phyloP scores from a whole-genome alignment of 2,329 filamentous ascomycete species.

The Phialophora tarda region DNA sequence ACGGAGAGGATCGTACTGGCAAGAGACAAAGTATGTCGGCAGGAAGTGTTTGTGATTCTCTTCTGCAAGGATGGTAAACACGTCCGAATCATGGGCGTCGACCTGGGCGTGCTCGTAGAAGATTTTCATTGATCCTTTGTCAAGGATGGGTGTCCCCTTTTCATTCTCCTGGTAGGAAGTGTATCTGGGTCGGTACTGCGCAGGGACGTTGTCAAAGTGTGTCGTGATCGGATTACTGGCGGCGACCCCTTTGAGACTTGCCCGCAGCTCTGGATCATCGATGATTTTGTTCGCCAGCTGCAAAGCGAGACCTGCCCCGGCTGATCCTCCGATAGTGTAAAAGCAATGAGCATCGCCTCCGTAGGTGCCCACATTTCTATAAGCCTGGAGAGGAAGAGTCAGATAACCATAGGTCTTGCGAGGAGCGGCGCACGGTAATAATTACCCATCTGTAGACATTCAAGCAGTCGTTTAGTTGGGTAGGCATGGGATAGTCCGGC shows the following conservation, averaged over 20 bases:
- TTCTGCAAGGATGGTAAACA: background rate
- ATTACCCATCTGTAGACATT: background rate
- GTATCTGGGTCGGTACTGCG: background rate
- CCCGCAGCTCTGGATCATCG: background rate
- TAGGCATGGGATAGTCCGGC: background rate
- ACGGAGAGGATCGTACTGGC: background rate
- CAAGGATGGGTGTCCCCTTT: background rate
- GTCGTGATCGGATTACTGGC: background rate
- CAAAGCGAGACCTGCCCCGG: background rate
- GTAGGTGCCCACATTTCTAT: background rate
- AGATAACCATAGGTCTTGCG: background rate
- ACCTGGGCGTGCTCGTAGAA: background rate
- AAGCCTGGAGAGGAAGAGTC: background rate
- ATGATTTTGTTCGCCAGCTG: background rate
- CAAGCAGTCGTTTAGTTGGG: background rate
- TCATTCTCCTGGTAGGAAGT: background rate
- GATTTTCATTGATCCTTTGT: constrained; percentile 1
- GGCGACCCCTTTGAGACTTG: background rate
- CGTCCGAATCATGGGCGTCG: background rate
- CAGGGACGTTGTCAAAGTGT: background rate
- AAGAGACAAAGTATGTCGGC: background rate
- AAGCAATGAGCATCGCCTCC: background rate
- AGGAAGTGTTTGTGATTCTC: background rate
- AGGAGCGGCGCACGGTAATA: background rate
- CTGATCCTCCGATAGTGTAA: background rate